These are phyloP conservation scores for Boletus tomentosulus DNA, from an alignment of 768 basidiomycete genomes.

Conservation along the genomic window DNA sequence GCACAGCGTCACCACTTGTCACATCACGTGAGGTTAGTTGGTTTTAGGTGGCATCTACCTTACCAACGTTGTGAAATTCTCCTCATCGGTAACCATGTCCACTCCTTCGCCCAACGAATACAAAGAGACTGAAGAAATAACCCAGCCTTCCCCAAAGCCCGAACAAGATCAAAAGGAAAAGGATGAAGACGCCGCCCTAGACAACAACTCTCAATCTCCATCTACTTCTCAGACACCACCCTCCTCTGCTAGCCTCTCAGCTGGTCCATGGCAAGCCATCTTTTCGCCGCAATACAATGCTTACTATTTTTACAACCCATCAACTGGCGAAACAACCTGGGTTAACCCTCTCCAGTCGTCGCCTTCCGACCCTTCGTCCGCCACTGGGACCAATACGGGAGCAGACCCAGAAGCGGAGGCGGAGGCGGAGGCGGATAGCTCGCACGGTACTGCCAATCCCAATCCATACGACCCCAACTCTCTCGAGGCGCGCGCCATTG, in stretches of 20 bases:
- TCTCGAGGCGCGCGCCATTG: constrained; percentile 65
- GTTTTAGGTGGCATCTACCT: too few relatives aligned
- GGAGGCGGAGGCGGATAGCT: constrained; percentile 20
- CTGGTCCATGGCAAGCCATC: constrained; percentile 71
- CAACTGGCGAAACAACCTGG: constrained; percentile 82
- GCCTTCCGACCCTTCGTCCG: constrained; percentile 23
- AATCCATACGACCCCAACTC: constrained; percentile 37
- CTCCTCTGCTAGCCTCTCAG: constrained; percentile 17
- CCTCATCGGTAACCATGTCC: constrained; percentile 12
- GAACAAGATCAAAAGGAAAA: constrained; percentile 4
- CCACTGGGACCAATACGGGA: constrained; percentile 14
- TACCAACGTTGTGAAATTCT: background rate
- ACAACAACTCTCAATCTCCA: background rate
- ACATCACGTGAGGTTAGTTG: too few relatives aligned
- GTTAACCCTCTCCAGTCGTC: constrained; percentile 60
- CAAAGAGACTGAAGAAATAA: background rate
- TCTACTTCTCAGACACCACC: constrained; percentile 8
- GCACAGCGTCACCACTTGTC: too few relatives aligned
- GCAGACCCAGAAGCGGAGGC: constrained; percentile 14
- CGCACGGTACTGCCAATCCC: constrained; percentile 10
- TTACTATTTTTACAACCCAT: constrained; percentile 81
- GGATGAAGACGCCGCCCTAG: background rate
- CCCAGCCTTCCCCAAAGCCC: background rate
- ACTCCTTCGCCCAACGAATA: constrained; percentile 1
- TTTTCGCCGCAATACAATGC: constrained; percentile 73